Evolutionary conservation across 2,329 filamentous ascomycete genomes (phyloP), one percentile per base, ranked within the genome.

Genomic region (Pyricularia sp.): DNA sequence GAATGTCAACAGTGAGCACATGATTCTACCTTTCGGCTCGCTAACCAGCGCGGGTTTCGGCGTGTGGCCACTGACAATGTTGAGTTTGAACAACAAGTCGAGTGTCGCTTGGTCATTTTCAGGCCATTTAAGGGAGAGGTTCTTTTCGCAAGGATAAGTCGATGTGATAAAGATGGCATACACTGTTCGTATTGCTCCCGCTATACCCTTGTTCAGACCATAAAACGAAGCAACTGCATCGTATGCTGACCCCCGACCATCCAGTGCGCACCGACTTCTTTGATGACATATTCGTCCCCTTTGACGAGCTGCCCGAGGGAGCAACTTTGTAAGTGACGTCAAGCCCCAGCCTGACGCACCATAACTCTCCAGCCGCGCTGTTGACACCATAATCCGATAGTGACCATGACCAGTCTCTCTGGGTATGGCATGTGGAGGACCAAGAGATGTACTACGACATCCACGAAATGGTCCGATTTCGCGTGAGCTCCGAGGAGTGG

Each of bases 121-220:
- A 89, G 95, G 28, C 95, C 95, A 0, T 98, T 97, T 82, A 97
- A 97, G 77, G 92, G 93, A 65, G 95, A 99, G 78, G 92, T 97
- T 70, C 85, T 99, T 75, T 84, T 92, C 64, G 95, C 92, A 20
- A 90, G 89, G 72, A 97, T 99, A 78, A 90, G 90, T 72, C 89
- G 88, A 72, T 89, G 90, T 50, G 72, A 71, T 31, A 72, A 72
- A 11, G 68, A 73, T n/a, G 73, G 73, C 42, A 73, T 74, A 28
- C 70, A 73, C 63, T 42, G 73, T 74, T 68, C 9, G 73, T 70
- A 55, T 26, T 30, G 14, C 42, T 11, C 33, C 55, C 25, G 55
- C 36, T 59, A 9, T 67, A 42, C 26, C 4, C 31, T 36, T 30
- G 20, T 30, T 20, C 42, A 70, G 14, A 31, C 33, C 17, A 63